Base-by-base conservation (phyloP, 805 yeast genomes). In the Teunomyces pallodes region DNA sequence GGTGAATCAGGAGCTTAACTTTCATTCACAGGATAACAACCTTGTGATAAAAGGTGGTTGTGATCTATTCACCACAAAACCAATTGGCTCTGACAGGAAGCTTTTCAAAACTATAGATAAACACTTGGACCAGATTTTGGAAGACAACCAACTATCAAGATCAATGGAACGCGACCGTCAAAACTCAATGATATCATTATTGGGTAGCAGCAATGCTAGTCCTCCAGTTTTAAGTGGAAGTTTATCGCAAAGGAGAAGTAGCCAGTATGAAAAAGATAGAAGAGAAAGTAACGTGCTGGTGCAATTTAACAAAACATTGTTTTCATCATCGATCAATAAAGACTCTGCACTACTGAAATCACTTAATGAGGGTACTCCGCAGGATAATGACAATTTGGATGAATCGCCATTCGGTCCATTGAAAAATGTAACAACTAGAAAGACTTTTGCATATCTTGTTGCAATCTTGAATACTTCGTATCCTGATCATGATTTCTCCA, bases 401-500 rank as follows among this genome's bases (percentile, higher is more conserved):
- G 76, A 67, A 42, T 66, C 90, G 2, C 98, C 98, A 0, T 94
- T 94, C 70, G 99, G 99, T 0, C 96, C 97, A 0, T 75, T 94
- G 30, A 87, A 86, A 59, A 86, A 85, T 57, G 81, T 86, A n/a
- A 83, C 94, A 1, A 86, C 96, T 40, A 79, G 97, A 54, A 86
- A 90, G 65, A 84, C 91, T 1, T 94, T 92, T 72, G 94, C 97
- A 0, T 88, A 91, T 61, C 72, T 94, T 42, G 88, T 94, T 50
- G 94, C 96, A 1, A 90, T 91, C 31, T 75, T 94, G 46, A 94
- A 94, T 65, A 87, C 95, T 6, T 85, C 95, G 4, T 92, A 88
- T 62, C 98, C 99, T 0, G 99, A 94, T 64, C 96, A 94, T 60
- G 99, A 94, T 62, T 94, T 92, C 59, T 80, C 95, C 9, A 79